Conservation (phyloP, 208 protist genomes). For the Phytomonas francai region DNA sequence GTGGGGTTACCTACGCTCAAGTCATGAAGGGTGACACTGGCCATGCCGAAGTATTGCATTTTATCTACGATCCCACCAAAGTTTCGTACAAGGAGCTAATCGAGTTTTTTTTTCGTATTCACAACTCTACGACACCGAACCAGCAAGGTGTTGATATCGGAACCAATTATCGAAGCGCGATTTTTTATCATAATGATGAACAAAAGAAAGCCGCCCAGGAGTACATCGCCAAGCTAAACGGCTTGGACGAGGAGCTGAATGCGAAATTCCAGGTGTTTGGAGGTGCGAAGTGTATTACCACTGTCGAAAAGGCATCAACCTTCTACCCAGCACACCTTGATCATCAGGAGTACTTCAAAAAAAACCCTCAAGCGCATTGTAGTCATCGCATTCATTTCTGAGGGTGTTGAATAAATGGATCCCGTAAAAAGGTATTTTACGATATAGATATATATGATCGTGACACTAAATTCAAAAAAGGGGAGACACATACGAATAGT, state of each 20-base stretch:
- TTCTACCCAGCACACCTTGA: constrained; percentile 86
- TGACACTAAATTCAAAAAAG: too few relatives aligned
- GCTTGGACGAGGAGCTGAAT: constrained; percentile 39
- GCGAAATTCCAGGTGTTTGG: constrained; percentile 65
- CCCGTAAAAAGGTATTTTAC: too few relatives aligned
- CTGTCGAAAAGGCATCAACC: constrained; percentile 36
- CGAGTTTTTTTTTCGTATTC: constrained; percentile 90
- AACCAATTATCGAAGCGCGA: constrained; percentile 92
- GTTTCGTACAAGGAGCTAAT: constrained; percentile 84
- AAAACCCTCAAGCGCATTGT: constrained; percentile 75
- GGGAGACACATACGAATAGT: too few relatives aligned
- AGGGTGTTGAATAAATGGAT: too few relatives aligned
- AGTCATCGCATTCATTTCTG: constrained; percentile 72
- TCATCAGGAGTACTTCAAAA: constrained; percentile 86
- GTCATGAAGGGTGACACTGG: constrained; percentile 91
- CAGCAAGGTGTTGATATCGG: constrained; percentile 87
- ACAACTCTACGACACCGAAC: constrained; percentile 93
- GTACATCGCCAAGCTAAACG: constrained; percentile 74
- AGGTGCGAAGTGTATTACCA: constrained; percentile 52
- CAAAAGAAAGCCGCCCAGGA: constrained; percentile 73
- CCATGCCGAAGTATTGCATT: constrained; percentile 92
- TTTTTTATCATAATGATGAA: constrained; percentile 88
- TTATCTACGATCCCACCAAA: constrained; percentile 77
- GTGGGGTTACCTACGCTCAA: constrained; percentile 64
- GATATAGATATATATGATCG: too few relatives aligned